Evolutionary conservation across 495 filamentous ascomycete species (phyloP).

Genomic region (Penicillium bialowiezense): DNA sequence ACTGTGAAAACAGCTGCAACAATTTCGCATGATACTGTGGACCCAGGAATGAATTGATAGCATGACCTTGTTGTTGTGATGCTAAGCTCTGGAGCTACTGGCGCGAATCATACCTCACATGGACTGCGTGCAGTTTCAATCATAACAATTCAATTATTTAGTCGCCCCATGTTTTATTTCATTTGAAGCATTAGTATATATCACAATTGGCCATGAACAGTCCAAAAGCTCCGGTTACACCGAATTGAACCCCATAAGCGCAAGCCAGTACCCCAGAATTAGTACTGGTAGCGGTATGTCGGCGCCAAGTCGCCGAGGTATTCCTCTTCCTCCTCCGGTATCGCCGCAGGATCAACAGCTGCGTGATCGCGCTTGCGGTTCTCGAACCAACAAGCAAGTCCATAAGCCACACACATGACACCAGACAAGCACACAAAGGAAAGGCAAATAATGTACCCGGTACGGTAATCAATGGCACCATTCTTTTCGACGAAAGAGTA

Average conservation of each 20-base stretch:
- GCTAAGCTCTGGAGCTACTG: too few relatives aligned
- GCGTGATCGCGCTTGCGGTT: slow-evolving; percentile 60
- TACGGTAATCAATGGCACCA: slow-evolving; percentile 59
- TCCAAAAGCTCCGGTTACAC: background rate
- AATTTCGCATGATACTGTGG: too few relatives aligned
- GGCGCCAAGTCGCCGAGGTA: slow-evolving; percentile 39
- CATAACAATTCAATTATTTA: background rate
- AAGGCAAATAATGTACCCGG: slow-evolving; percentile 77
- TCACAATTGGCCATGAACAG: background rate
- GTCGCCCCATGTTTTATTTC: background rate
- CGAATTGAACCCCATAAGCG: too few relatives aligned
- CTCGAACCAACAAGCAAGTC: slow-evolving; percentile 54
- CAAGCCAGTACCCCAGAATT: background rate
- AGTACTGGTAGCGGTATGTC: slow-evolving; percentile 42
- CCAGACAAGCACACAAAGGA: slow-evolving; percentile 68
- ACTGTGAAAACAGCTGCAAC: too few relatives aligned
- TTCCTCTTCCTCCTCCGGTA: slow-evolving; percentile 30
- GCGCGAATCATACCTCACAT: too few relatives aligned
- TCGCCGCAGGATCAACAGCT: slow-evolving; percentile 16
- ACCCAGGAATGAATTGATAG: too few relatives aligned
- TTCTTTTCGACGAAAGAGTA: slow-evolving; percentile 76
- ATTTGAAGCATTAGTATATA: background rate
- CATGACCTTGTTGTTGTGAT: too few relatives aligned
- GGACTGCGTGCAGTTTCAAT: background rate
- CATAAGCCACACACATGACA: slow-evolving; percentile 59